Conservation (phyloP, 352 stramenopile genomes). For the Phytophthora pseudosyringae region DNA sequence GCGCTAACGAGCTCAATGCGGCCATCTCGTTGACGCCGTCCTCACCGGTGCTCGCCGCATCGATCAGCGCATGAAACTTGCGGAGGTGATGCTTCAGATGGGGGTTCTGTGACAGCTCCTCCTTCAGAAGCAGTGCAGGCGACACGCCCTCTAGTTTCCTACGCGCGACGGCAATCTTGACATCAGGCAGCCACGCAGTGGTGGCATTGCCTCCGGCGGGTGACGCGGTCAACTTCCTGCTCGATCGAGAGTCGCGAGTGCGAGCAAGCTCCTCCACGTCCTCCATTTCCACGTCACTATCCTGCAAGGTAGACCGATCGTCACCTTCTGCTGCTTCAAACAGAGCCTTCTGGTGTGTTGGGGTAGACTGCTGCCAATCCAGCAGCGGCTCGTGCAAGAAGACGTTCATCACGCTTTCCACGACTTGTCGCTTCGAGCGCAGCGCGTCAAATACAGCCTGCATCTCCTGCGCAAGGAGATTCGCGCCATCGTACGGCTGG, state of each 20-base stretch:
- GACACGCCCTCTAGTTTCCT: conserved; percentile 81
- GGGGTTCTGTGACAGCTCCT: conserved; percentile 75
- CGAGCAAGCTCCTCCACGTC: conserved; percentile 15
- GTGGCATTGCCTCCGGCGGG: conserved; percentile 4
- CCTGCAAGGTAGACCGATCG: conserved; percentile 31
- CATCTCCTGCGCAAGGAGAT: conserved; percentile 84
- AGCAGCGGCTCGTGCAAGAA: conserved; percentile 93
- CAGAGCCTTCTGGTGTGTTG: conserved; percentile 64
- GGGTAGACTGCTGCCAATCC: conserved; percentile 87
- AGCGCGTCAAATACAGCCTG: conserved; percentile 84
- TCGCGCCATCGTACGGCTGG: conserved; percentile 69
- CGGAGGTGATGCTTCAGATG: conserved; percentile 62
- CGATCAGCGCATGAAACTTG: conserved; percentile 66
- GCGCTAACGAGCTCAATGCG: conserved; percentile 62
- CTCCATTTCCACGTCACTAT: conserved; percentile 48
- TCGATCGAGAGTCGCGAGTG: conserved; percentile 12
- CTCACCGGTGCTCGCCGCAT: conserved; percentile 35
- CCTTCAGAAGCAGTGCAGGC: conserved; percentile 70
- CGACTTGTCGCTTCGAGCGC: conserved; percentile 78
- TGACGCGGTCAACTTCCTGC: conserved; percentile 17
- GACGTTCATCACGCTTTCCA: conserved; percentile 92
- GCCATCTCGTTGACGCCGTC: conserved; percentile 19
- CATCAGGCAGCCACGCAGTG: conserved; percentile 67
- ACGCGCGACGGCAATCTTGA: conserved; percentile 80
- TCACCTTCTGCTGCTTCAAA: conserved; percentile 38